Base-by-base conservation (phyloP, 495 filamentous ascomycete genomes). In the Astrothelium macrocarpum region DNA sequence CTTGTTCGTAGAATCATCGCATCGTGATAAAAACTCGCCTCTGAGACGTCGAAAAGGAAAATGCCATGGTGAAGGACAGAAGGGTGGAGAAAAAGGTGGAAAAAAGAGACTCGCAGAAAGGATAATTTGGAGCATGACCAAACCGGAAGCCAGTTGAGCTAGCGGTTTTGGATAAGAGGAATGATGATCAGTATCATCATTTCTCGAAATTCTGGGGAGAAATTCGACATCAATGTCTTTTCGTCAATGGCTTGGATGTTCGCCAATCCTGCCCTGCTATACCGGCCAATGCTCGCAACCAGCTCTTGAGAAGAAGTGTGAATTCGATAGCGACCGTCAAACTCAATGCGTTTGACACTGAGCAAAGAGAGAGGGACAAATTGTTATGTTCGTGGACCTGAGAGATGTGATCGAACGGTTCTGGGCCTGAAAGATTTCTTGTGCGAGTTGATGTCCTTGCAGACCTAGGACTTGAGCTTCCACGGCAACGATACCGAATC, bases 1-100 rank as follows among this genome's bases (percentile, higher is more conserved):
- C 49, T 56, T 26, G 25, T 56, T 56, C 49, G 16, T 56, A 25
- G 49, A 28, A 56, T 56, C 49, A 56, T 56, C 1, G 49, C 49
- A 56, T 56, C 49, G 49, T 56, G 20, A 56, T 56, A 56, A 56
- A 26, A 26, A 11, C 25, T 56, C 25, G 25, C 49, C 29, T 11
- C 49, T 20, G 9, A 56, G 49, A 56, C 49, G 49, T 20, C 49
- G 49, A 9, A n/a, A n/a, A 29, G 25, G n/a, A 5, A 18, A 29
- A 28, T 29, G 49, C 49, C 25, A 11, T 29, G 49, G 2, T 16
- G 23, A 56, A 56, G 20, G 49, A 56, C 9, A 26, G 49, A 56
- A 11, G 25, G n/a, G 45, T n/a, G 16, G n/a, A 20, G 45, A 49
- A 49, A 49, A 20, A 20, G 10, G 45, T 18, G 3, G 10, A 12